phyloP scores from a whole-genome alignment of 2,329 filamentous ascomycete species.

The Claviceps monticola region DNA sequence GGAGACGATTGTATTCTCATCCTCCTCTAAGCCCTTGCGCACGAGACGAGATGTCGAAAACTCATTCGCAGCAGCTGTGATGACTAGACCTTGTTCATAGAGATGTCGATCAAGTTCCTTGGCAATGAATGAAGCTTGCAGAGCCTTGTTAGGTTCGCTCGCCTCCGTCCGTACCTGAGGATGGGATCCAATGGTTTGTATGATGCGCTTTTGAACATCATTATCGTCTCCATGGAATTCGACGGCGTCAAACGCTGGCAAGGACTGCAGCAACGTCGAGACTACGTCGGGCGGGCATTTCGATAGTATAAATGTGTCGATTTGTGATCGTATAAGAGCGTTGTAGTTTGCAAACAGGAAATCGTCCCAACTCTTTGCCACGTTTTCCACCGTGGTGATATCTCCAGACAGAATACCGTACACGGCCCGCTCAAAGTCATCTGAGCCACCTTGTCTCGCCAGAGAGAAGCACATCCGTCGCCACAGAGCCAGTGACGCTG shows the following conservation, averaged over 20 bases:
- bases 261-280: constrained; percentile 41
- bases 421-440: constrained; percentile 75
- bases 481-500: constrained; percentile 49
- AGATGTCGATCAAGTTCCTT: constrained; percentile 44
- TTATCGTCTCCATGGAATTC: constrained; percentile 44
- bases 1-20: constrained; percentile 19
- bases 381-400: constrained; percentile 58
- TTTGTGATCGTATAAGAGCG: constrained; percentile 65
- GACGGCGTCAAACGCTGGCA: constrained; percentile 50
- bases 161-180: constrained; percentile 43
- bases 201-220: constrained; percentile 41
- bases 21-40: constrained; percentile 9
- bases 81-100: constrained; percentile 40
- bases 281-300: constrained; percentile 39
- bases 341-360: constrained; percentile 81
- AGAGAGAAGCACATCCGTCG: constrained; percentile 62
- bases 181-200: constrained; percentile 45
- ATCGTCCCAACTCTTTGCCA: constrained; percentile 74
- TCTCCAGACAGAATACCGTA: constrained; percentile 87
- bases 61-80: constrained; percentile 14
- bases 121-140: constrained; percentile 64
- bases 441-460: constrained; percentile 53
- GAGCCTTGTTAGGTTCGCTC: constrained; percentile 52
- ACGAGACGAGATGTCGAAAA: constrained; percentile 15
- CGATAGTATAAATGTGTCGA: constrained; percentile 54